Base-by-base conservation (phyloP, 768 basidiomycete genomes). In the Phylloporus scabripes region DNA sequence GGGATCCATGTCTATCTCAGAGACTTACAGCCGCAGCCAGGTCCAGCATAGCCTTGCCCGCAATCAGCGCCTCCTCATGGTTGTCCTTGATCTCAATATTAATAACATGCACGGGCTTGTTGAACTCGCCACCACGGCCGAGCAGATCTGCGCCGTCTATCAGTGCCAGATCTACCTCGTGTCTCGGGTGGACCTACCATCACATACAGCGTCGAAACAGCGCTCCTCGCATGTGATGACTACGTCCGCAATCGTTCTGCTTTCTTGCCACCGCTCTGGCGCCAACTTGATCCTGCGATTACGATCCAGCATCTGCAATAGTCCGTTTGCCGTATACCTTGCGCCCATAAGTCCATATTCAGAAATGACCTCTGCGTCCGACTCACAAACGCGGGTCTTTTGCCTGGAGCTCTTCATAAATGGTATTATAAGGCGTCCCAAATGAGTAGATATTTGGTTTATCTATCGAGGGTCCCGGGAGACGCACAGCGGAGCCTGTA, bases 51-150 rank as follows among this genome's bases (percentile, higher is more conserved):
- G 95, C 93, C 66, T 85, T 90, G 15, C 96, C 95, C 21, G 96
- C 96, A 55, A 97, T 92, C 41, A 87, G 74, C 0, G 96, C 96
- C 69, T 99, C 96, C 75, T 98, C 96, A 59, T 97, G 94, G 62
- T 96, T 98, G 70, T 99, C 96, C 72, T 90, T 96, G 70, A 98
- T 98, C 64, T 99, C 96, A 52, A 98, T 81, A 68, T 99, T 99
- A 61, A 99, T 90, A 37, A 99, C 68, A 67, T 99, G 96, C 15
- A 98, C 92, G 2, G 94, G 88, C 52, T 85, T 85, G 71, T 92
- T 97, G 62, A 83, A 85, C 49, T 98, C 94, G 4, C 96, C 91
- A 24, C 92, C 93, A 56, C 91, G 80, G 28, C 76, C 70, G 50
- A 98, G 73, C 12, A 99, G 72, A 70, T 99, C 96, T 92, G 53